These are phyloP conservation scores for Thalassiosira sp. DNA, from an alignment of 352 stramenopile species.

Conservation along the genomic window DNA sequence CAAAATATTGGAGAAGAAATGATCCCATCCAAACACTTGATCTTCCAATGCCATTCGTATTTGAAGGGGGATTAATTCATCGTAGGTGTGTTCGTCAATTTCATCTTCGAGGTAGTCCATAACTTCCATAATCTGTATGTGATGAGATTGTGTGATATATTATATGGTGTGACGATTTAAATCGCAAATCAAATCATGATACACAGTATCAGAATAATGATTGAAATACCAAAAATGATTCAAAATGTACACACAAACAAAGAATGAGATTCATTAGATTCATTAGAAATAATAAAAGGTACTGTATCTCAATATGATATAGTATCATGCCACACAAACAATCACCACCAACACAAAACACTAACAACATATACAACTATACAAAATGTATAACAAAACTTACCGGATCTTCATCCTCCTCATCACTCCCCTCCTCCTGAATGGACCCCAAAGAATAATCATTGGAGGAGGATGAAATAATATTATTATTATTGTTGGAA, in stretches of 20 bases:
- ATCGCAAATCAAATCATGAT: background rate
- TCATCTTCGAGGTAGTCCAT: slow-evolving; percentile 78
- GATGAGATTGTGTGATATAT: background rate
- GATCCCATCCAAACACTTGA: slow-evolving; percentile 77
- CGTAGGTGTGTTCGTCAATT: slow-evolving; percentile 65
- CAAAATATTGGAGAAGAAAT: slow-evolving; percentile 68
- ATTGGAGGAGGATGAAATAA: background rate
- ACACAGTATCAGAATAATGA: no score
- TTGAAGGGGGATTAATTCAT: slow-evolving; percentile 73
- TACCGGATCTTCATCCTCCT: slow-evolving; percentile 3
- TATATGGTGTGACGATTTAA: background rate
- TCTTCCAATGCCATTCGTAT: slow-evolving; percentile 75
- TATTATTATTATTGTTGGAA: background rate
- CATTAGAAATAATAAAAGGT: no score
- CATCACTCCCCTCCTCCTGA: slow-evolving; percentile 14
- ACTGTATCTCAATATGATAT: no score
- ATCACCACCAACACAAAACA: no score
- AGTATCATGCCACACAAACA: no score
- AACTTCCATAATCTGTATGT: slow-evolving; percentile 37
- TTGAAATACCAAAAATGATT: no score
- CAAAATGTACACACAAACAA: no score
- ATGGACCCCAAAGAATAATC: slow-evolving; percentile 3
- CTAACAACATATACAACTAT: background rate
- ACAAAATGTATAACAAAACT: background rate
- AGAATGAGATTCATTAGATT: no score